phyloP scores from a whole-genome alignment of 1,284 basidiomycete species.

The Mixia osmundae region DNA sequence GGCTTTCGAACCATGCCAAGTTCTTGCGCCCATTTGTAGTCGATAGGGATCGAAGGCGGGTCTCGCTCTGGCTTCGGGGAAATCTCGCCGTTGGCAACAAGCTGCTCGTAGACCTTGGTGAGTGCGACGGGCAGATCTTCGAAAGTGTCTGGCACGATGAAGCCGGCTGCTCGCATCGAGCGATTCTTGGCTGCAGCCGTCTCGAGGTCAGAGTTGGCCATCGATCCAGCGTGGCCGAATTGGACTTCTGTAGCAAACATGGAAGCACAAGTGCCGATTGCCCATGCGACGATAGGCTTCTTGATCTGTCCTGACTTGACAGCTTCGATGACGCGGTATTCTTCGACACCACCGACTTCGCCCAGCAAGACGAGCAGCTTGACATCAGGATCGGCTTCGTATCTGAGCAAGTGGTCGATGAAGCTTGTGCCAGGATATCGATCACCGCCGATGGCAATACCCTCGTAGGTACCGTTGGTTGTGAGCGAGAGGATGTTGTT shows the following conservation, averaged over 20 bases:
- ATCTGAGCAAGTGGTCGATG: constrained; percentile 94
- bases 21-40: constrained; percentile 98
- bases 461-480: constrained; percentile 98
- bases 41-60: constrained; percentile 92
- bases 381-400: constrained; percentile 90
- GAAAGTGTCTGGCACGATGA: constrained; percentile 93
- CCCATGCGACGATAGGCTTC: constrained; percentile 98
- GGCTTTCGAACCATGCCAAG: constrained; percentile 96
- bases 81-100: constrained; percentile 49
- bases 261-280: constrained; percentile 97
- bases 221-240: constrained; percentile 92
- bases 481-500: constrained; percentile 96
- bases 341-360: constrained; percentile 96
- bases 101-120: constrained; percentile 58
- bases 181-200: constrained; percentile 94
- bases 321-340: constrained; percentile 96
- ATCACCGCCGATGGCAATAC: constrained; percentile 98
- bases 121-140: constrained; percentile 77
- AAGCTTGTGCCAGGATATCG: constrained; percentile 96
- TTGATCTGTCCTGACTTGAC: constrained; percentile 83
- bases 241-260: constrained; percentile 99
- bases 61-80: constrained; percentile 53
- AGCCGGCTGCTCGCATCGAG: constrained; percentile 83
- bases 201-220: constrained; percentile 94
- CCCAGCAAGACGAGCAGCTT: constrained; percentile 97